A percentile compares a stretch with the other conserved stretches of the same genome.
Evolutionary conservation across 768 basidiomycete species (phyloP).

Genomic region (Coprinellus micaceus): DNA sequence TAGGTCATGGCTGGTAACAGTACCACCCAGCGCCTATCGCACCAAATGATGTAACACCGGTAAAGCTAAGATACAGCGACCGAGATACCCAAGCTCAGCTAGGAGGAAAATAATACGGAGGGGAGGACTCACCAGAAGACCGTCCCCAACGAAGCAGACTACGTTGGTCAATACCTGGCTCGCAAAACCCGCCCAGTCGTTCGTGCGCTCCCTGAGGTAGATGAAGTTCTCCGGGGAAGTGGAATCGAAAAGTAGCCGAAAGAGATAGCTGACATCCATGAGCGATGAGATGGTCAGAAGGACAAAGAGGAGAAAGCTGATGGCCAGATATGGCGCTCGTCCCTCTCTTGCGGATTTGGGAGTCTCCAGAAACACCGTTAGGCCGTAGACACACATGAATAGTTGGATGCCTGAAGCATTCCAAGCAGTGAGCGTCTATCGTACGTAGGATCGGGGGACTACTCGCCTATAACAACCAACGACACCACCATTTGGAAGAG

Average conservation of each 20-base stretch:
- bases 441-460: not conserved
- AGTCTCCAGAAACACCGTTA: not conserved
- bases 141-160: not conserved
- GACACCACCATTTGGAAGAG: not conserved
- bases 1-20: not conserved
- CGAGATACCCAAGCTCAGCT: not conserved
- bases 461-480: not conserved
- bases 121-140: not conserved
- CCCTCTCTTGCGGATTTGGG: not conserved
- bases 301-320: slow-evolving; percentile 1
- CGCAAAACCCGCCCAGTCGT: not conserved
- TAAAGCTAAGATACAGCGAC: not conserved
- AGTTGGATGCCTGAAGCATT: slow-evolving; percentile 1
- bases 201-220: not conserved
- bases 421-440: not conserved
- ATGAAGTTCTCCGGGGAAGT: slow-evolving; percentile 2
- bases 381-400: slow-evolving; percentile 8
- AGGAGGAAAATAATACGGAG: not conserved
- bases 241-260: not conserved
- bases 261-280: not conserved
- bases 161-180: not conserved
- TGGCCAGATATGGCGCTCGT: not conserved
- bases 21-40: not conserved
- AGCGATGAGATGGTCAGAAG: not conserved
- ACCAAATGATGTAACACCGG: slow-evolving; percentile 5